Evolutionary conservation across 768 basidiomycete species (phyloP).

Genomic region (Amanita molliuscula): DNA sequence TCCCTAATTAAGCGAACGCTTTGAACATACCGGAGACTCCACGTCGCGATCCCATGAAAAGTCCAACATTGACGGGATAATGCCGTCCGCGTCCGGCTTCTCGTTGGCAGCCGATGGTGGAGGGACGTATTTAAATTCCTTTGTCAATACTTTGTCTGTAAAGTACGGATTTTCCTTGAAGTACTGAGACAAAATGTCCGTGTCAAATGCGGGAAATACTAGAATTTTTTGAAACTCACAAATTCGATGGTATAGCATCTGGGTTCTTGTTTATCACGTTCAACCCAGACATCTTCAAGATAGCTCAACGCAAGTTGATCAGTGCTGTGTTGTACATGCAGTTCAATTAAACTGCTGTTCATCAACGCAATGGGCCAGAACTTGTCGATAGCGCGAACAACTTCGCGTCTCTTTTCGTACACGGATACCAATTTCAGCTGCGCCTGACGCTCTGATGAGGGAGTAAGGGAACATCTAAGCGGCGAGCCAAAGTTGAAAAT

Average conservation of each 20-base stretch:
- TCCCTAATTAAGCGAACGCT: slow-evolving; percentile 1
- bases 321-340: slow-evolving; percentile 59
- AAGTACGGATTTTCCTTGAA: slow-evolving; percentile 88
- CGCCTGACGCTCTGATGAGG: slow-evolving; percentile 48
- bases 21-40: slow-evolving; percentile 43
- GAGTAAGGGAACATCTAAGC: neutral
- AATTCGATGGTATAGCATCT: slow-evolving; percentile 83
- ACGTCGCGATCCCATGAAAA: slow-evolving; percentile 78
- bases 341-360: slow-evolving; percentile 54
- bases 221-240: slow-evolving; percentile 41
- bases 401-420: slow-evolving; percentile 61
- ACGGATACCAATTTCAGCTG: slow-evolving; percentile 46
- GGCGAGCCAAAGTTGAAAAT: slow-evolving; percentile 3
- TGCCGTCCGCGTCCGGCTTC: slow-evolving; percentile 59
- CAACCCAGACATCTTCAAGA: slow-evolving; percentile 80
- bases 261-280: slow-evolving; percentile 61
- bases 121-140: slow-evolving; percentile 68
- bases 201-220: neutral
- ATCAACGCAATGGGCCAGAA: slow-evolving; percentile 85
- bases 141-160: slow-evolving; percentile 62
- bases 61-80: slow-evolving; percentile 68
- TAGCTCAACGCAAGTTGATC: slow-evolving; percentile 79
- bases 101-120: slow-evolving; percentile 43
- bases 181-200: slow-evolving; percentile 35
- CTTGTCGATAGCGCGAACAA: slow-evolving; percentile 56